Percentiles rank a stretch among this genome's conserved stretches.
Evolutionary conservation across 495 filamentous ascomycete genomes (phyloP).

Genomic region (Penicillium mononematosum): DNA sequence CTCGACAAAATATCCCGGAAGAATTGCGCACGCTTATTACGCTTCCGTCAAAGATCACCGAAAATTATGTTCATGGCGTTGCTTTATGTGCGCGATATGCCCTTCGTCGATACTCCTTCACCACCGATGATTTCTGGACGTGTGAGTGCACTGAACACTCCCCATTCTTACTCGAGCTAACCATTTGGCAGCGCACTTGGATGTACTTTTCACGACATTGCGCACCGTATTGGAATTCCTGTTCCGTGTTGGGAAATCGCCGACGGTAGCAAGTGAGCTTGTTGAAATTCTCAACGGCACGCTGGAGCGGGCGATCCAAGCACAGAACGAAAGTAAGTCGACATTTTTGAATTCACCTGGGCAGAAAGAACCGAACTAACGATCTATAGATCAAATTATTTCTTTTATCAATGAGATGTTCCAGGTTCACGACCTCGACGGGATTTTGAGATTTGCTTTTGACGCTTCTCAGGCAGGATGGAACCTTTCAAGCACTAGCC

Average conservation of each 20-base stretch:
- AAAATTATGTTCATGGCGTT: conserved; percentile 65
- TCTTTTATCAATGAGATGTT: conserved; percentile 28
- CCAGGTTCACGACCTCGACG: conserved; percentile 31
- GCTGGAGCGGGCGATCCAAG: conserved; percentile 35
- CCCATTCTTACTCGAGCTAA: neutral
- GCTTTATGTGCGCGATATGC: conserved; percentile 53
- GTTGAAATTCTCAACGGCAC: conserved; percentile 45
- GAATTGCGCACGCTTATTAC: conserved; percentile 51
- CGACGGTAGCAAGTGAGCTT: conserved; percentile 39
- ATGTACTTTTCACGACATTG: conserved; percentile 29
- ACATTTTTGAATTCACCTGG: neutral
- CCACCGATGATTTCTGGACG: conserved; percentile 35
- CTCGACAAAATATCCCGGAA: conserved; percentile 48
- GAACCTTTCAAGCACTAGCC: conserved; percentile 35
- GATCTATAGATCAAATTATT: conserved; percentile 19
- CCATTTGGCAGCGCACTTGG: conserved; percentile 25
- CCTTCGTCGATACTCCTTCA: conserved; percentile 39
- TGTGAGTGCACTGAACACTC: conserved; percentile 9
- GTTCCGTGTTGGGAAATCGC: conserved; percentile 36
- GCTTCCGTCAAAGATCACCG: conserved; percentile 35
- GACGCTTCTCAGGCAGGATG: conserved; percentile 32
- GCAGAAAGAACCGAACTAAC: neutral
- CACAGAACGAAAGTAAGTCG: conserved; percentile 30
- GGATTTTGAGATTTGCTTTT: conserved; percentile 30
- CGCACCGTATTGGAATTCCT: conserved; percentile 27